A percentile compares a stretch with the other conserved stretches of the same genome.
Conservation (phyloP, 1,284 basidiomycete genomes). For the Nidula niveotomentosa region DNA sequence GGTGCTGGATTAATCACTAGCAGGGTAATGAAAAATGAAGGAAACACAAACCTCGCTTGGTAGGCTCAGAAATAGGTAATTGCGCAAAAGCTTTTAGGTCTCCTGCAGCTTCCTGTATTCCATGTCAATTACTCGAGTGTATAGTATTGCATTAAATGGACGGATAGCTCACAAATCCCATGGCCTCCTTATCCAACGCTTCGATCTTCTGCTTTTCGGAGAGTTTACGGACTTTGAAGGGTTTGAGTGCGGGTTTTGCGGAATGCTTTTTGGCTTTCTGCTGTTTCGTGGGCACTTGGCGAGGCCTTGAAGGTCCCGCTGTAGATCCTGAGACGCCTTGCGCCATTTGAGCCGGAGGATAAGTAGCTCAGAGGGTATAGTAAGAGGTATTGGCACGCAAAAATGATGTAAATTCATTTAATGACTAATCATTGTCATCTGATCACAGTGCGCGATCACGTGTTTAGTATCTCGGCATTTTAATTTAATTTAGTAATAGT, state of each 20-base stretch:
- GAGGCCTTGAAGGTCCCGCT: background rate
- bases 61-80: conserved; percentile 68
- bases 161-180: conserved; percentile 52
- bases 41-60: conserved; percentile 59
- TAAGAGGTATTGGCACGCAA: too few relatives aligned
- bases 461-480: too few relatives aligned
- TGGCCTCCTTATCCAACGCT: conserved; percentile 49
- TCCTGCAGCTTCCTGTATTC: conserved; percentile 42
- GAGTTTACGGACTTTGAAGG: conserved; percentile 41
- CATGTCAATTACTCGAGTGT: conserved; percentile 2
- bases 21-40: background rate
- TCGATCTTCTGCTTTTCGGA: conserved; percentile 56
- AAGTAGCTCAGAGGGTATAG: too few relatives aligned
- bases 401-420: too few relatives aligned
- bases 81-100: conserved; percentile 58
- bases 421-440: too few relatives aligned
- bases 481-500: too few relatives aligned
- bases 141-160: too few relatives aligned
- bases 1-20: background rate
- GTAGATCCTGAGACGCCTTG: too few relatives aligned
- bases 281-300: background rate
- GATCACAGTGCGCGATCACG: too few relatives aligned
- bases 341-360: too few relatives aligned
- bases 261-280: background rate
- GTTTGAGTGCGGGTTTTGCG: conserved; percentile 12